Evolutionary conservation across 1,139 yeast species (phyloP).

Genomic region (Zygotorulaspora mrakii): DNA sequence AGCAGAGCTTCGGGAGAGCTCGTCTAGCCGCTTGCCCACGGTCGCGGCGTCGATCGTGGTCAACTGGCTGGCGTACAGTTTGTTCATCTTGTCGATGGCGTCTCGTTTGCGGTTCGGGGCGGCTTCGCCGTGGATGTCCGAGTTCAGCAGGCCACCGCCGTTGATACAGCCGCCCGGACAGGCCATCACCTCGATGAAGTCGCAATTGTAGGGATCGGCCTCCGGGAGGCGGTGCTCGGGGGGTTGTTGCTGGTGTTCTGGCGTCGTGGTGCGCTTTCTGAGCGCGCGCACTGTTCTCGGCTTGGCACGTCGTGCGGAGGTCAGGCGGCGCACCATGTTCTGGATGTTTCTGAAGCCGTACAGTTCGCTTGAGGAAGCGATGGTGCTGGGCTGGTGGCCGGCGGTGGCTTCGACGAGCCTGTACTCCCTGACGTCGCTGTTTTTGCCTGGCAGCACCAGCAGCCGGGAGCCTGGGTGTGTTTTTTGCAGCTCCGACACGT

Average conservation of each 20-base stretch:
- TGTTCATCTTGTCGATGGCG: slow-evolving; percentile 18
- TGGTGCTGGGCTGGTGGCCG: slow-evolving; percentile 34
- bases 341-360: slow-evolving; percentile 95
- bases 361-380: slow-evolving; percentile 71
- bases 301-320: slow-evolving; percentile 34
- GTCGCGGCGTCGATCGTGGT: slow-evolving; percentile 13
- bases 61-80: slow-evolving; percentile 13
- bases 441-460: slow-evolving; percentile 53
- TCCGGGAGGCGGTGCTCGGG: slow-evolving; percentile 7
- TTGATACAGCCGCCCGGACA: slow-evolving; percentile 97
- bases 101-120: slow-evolving; percentile 17
- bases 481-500: slow-evolving; percentile 43
- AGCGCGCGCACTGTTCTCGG: slow-evolving; percentile 19
- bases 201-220: slow-evolving; percentile 66
- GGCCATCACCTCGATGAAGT: slow-evolving; percentile 94
- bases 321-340: slow-evolving; percentile 79
- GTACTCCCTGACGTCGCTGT: slow-evolving; percentile 71
- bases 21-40: slow-evolving; percentile 6
- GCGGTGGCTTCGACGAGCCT: slow-evolving; percentile 44
- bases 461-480: slow-evolving; percentile 29
- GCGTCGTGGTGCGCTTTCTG: slow-evolving; percentile 13
- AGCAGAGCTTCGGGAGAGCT: slow-evolving; percentile 4
- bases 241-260: slow-evolving; percentile 12
- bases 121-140: slow-evolving; percentile 18
- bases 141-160: slow-evolving; percentile 79